Percentiles rank a stretch among this genome's conserved stretches.
Conservation (phyloP, 306 rosid species). For the Inga laurina region DNA sequence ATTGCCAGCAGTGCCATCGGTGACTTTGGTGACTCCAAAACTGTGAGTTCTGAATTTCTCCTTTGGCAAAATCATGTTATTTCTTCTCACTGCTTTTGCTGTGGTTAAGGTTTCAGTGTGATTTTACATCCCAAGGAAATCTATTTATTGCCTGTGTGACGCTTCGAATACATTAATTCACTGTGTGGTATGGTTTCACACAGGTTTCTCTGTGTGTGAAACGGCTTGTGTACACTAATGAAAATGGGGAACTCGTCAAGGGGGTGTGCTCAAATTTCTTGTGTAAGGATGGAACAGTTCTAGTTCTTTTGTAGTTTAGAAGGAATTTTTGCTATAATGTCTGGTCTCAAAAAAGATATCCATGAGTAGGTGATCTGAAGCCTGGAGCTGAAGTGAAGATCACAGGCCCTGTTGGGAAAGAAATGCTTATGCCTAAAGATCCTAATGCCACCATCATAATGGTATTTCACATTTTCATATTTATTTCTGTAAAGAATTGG, state of each 20-base stretch:
- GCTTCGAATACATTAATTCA: constrained; percentile 22
- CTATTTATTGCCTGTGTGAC: background rate
- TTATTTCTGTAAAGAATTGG: background rate
- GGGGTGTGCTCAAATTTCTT: constrained; percentile 97
- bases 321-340: background rate
- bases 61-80: background rate
- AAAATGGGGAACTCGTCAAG: constrained; percentile 81
- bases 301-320: background rate
- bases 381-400: constrained; percentile 82
- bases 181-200: constrained; percentile 24
- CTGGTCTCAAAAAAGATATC: background rate
- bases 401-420: constrained; percentile 97
- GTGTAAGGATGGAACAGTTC: constrained; percentile 58
- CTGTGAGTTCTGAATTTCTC: constrained; percentile 47
- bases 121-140: background rate
- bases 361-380: constrained; percentile 74
- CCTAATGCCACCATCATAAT: constrained; percentile 86
- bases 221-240: constrained; percentile 90
- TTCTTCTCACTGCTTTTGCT: background rate
- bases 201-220: constrained; percentile 98
- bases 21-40: constrained; percentile 94
- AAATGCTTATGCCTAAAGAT: constrained; percentile 99
- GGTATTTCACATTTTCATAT: constrained; percentile 49
- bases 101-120: background rate
- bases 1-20: constrained; percentile 96